Base-by-base conservation (phyloP, 2,329 filamentous ascomycete species). In the Gaeumannomyces sp. region DNA sequence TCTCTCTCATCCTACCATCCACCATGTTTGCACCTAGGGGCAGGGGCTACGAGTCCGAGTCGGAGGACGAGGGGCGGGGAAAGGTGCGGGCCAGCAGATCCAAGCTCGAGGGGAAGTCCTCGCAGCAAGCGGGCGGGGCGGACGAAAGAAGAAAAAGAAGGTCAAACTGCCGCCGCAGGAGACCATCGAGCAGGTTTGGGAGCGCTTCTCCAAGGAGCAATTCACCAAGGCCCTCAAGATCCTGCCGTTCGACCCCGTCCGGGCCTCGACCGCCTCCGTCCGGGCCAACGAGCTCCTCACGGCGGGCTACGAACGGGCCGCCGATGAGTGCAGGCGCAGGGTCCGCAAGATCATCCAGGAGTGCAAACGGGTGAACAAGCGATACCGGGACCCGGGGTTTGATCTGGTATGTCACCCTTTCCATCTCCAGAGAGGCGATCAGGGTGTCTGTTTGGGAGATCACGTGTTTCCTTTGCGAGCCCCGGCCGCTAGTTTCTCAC, bases 311-410 rank as follows among this genome's bases (percentile, higher is more conserved):
- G 83, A 89, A 68, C 81, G 87, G 61, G 88, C 87, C 0, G 83
- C 79, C 1, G 84, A 86, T 27, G 84, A 88, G 69, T 91, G 89
- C 72, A 81, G 80, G 27, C 82, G 83, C 60, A 89, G 80, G 76
- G 89, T 81, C 45, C 76, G 80, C 60, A 86, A 86, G 72, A 87
- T 87, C 66, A 84, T 86, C 61, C 77, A 83, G 67, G 84, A 87
- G 70, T 95, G 92, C 76, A 81, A 83, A 68, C 81, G 90, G 28
- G 81, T 93, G 53, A 96, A 96, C 71, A 89, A 89, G 73, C 89
- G 92, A 71, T 96, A 95, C 73, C 83, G 90, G 29, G 89, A 91
- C 68, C 84, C 85, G 0, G 83, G 81, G 1, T 86, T 80, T 74
- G 83, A 86, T 69, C 71, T 86, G 72, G 83, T 85, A 72, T 73